Evolutionary conservation across 169 alveolate species (phyloP).

Genomic region (Plasmodium gallinaceum): DNA sequence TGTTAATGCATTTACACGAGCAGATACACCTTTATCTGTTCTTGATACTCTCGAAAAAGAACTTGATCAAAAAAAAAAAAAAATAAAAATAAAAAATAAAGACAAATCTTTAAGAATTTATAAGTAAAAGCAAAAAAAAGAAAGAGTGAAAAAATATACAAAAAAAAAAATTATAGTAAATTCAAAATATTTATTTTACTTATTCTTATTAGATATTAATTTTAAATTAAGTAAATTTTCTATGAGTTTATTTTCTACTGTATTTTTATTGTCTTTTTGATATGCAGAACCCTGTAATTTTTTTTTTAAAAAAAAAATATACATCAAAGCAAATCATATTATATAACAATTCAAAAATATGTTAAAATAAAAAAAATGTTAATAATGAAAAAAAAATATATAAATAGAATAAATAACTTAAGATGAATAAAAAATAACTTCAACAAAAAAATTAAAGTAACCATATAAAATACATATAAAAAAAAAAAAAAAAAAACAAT

Average conservation of each 20-base stretch:
- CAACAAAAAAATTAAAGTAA: neutral
- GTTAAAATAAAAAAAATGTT: neutral
- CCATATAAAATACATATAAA: neutral
- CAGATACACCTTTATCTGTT: constrained; percentile 76
- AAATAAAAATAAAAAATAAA: neutral
- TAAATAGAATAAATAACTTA: too few species aligned
- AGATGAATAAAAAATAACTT: neutral
- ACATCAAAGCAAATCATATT: neutral
- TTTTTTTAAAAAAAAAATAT: constrained; percentile 4
- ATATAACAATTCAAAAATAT: constrained; percentile 6
- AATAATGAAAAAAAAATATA: neutral
- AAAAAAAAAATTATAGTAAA: too few species aligned
- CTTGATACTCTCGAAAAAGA: constrained; percentile 72
- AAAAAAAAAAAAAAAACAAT: neutral
- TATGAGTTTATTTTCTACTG: constrained; percentile 63
- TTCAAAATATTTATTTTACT: constrained; percentile 6
- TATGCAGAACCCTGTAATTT: constrained; percentile 65
- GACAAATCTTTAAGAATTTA: neutral
- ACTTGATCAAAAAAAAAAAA: constrained; percentile 4
- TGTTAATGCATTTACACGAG: constrained; percentile 69
- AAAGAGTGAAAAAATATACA: neutral
- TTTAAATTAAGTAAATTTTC: constrained; percentile 16
- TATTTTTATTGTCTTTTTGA: constrained; percentile 64
- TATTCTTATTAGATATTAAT: constrained; percentile 13
- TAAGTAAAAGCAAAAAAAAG: neutral